Conservation (phyloP, 495 filamentous ascomycete species). For the Amniculicola lignicola region DNA sequence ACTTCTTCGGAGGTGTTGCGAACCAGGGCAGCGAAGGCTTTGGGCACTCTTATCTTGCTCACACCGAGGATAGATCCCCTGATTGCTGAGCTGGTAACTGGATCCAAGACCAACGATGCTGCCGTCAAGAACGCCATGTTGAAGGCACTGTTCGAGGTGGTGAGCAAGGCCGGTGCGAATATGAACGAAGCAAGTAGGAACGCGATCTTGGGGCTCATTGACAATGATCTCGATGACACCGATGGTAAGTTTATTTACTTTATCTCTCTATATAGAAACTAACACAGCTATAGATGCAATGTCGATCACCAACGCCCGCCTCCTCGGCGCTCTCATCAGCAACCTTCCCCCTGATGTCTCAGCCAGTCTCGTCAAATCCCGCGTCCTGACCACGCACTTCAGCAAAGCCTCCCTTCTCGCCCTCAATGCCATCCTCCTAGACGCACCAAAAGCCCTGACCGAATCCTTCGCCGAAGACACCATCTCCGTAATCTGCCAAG, state of each 20-base stretch:
- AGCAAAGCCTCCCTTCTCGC: slow-evolving; percentile 70
- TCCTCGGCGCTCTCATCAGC: slow-evolving; percentile 85
- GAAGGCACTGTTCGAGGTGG: slow-evolving; percentile 92
- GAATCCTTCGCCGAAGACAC: slow-evolving; percentile 67
- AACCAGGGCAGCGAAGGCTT: slow-evolving; percentile 86
- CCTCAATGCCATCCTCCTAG: slow-evolving; percentile 81
- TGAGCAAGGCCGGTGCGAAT: slow-evolving; percentile 87
- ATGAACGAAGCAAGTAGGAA: slow-evolving; percentile 88
- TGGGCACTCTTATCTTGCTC: slow-evolving; percentile 93
- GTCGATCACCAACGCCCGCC: slow-evolving; percentile 80
- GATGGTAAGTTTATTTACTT: slow-evolving; percentile 47
- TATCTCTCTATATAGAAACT: slow-evolving; percentile 25
- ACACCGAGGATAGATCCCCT: slow-evolving; percentile 94
- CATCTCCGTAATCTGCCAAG: slow-evolving; percentile 71
- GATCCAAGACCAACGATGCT: slow-evolving; percentile 81
- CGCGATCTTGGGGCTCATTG: slow-evolving; percentile 80
- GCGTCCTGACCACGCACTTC: slow-evolving; percentile 69
- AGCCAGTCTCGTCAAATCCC: slow-evolving; percentile 68
- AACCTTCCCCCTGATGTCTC: slow-evolving; percentile 68
- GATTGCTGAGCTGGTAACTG: slow-evolving; percentile 83
- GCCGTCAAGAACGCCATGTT: slow-evolving; percentile 96
- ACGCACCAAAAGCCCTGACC: slow-evolving; percentile 66
- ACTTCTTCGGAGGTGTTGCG: slow-evolving; percentile 85
- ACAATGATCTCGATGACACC: slow-evolving; percentile 71
- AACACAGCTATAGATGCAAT: slow-evolving; percentile 53